Percentiles rank a stretch among this genome's conserved stretches.
Conservation (phyloP, 2,329 filamentous ascomycete genomes). For the Aspergillus pseudonomiae region DNA sequence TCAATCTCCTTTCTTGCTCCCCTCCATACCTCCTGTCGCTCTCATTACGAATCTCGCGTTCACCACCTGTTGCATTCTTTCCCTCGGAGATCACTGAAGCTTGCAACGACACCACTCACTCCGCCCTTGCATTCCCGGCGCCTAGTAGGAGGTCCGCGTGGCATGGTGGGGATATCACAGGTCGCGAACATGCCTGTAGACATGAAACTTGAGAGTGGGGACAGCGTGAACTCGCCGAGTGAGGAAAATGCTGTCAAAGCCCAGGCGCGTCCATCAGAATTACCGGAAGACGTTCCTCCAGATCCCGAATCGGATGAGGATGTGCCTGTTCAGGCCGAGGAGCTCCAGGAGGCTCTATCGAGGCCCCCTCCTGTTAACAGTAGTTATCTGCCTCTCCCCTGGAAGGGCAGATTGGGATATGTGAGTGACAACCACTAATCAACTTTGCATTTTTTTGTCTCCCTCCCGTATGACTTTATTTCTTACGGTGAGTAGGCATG, state of each 20-base stretch:
- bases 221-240: background rate
- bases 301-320: conserved; percentile 61
- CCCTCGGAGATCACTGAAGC: conserved; percentile 14
- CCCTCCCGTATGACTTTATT: background rate
- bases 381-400: conserved; percentile 79
- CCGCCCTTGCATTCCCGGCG: conserved; percentile 7
- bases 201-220: conserved; percentile 1
- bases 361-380: conserved; percentile 81
- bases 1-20: conserved; percentile 10
- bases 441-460: too few species aligned
- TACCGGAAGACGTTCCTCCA: conserved; percentile 26
- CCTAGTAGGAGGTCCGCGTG: conserved; percentile 8
- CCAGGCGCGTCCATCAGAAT: conserved; percentile 15
- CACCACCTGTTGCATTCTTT: conserved; percentile 19
- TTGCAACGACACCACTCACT: conserved; percentile 10
- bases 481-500: conserved; percentile 64
- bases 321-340: conserved; percentile 56
- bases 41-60: background rate
- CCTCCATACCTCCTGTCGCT: conserved; percentile 4
- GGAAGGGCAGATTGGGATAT: conserved; percentile 88
- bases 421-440: conserved; percentile 54
- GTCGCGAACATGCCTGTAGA: background rate
- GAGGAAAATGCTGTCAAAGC: background rate
- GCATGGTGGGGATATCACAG: background rate
- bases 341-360: conserved; percentile 60